Conservation (phyloP, 441 rosid genomes). For the Erodium moschatum region DNA sequence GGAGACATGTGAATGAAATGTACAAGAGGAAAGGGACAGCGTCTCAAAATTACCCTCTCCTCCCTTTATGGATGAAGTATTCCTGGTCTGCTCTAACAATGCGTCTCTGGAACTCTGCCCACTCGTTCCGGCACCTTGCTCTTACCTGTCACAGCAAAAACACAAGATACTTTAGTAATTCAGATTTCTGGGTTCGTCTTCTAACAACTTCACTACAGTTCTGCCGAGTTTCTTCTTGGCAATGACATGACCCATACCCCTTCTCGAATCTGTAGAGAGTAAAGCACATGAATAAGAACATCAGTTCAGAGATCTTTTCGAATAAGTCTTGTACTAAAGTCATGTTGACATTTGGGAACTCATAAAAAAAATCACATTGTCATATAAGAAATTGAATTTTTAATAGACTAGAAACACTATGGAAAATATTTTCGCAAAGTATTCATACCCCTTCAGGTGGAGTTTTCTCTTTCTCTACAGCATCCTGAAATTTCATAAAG, state of each 20-base stretch:
- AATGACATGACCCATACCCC: neutral
- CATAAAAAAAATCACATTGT: neutral
- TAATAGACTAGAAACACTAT: neutral
- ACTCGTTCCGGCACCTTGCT: slow-evolving; percentile 5
- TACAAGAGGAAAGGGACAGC: neutral
- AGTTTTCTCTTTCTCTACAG: neutral
- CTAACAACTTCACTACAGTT: neutral
- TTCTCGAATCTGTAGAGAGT: neutral
- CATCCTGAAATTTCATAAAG: slow-evolving; percentile 4
- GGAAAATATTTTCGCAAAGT: no score
- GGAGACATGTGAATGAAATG: neutral
- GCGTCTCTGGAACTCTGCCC: slow-evolving; percentile 9
- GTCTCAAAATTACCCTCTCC: neutral
- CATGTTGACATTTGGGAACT: no score
- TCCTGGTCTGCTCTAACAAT: slow-evolving; percentile 3
- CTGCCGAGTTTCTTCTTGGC: neutral
- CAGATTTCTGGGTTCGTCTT: neutral
- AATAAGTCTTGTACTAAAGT: neutral
- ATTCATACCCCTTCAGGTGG: slow-evolving; percentile 7
- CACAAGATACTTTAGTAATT: neutral
- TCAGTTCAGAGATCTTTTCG: neutral
- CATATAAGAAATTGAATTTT: neutral
- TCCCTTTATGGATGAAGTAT: neutral
- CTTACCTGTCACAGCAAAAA: neutral
- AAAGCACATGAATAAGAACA: neutral